phyloP scores from a whole-genome alignment of 495 filamentous ascomycete genomes.

The Hypoxylon perforatum region DNA sequence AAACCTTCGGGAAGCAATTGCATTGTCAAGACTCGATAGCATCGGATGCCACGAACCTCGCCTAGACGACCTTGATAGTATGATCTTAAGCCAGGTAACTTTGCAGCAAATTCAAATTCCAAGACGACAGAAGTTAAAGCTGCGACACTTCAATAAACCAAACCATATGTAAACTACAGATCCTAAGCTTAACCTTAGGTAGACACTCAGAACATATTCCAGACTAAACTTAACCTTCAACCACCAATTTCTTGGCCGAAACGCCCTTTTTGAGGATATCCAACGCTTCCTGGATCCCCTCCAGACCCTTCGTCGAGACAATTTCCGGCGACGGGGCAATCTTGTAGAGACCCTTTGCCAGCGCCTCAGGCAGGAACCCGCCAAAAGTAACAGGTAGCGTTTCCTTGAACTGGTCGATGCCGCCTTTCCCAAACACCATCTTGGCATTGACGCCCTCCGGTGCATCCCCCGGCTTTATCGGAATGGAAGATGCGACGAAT shows the following conservation, averaged over 20 bases:
- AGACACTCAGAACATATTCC: no score
- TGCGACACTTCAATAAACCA: no score
- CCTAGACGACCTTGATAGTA: no score
- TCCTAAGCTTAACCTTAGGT: no score
- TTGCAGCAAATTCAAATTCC: no score
- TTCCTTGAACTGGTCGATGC: conserved; percentile 20
- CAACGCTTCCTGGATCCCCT: conserved; percentile 55
- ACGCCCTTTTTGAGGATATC: conserved; percentile 54
- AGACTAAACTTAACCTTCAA: conserved; percentile 36
- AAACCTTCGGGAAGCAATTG: no score
- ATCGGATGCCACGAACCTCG: no score
- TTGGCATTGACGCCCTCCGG: conserved; percentile 12
- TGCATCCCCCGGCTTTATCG: conserved; percentile 8
- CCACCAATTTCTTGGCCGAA: conserved; percentile 60
- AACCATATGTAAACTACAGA: no score
- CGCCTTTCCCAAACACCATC: conserved; percentile 10
- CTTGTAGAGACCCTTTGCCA: conserved; percentile 10
- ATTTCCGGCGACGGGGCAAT: conserved; percentile 40
- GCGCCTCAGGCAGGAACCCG: conserved; percentile 14
- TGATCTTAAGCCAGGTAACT: no score
- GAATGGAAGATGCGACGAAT: conserved; percentile 22
- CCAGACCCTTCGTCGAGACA: conserved; percentile 47
- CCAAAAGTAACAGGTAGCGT: conserved; percentile 15
- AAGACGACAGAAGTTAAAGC: no score
- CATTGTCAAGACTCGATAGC: no score